These are phyloP conservation scores for Alternaria tenuissima DNA, from an alignment of 2,329 filamentous ascomycete genomes.

Conservation along the genomic window DNA sequence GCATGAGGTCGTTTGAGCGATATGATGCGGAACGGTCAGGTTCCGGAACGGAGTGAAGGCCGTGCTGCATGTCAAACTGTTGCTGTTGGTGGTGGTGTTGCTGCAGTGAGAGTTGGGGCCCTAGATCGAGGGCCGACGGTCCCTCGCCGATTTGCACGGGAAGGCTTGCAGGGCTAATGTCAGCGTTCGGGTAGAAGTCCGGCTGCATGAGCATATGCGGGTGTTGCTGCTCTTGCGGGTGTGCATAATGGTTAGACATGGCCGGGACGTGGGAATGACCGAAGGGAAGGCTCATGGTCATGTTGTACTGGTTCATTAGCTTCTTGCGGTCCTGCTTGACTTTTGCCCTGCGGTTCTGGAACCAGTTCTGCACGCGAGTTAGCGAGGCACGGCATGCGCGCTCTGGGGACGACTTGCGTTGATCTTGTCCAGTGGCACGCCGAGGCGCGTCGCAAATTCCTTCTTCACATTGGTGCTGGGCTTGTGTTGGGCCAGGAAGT, in stretches of 20 bases:
- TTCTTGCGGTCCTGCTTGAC: constrained; percentile 63
- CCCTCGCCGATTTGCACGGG: constrained; percentile 44
- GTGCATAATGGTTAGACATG: constrained; percentile 28
- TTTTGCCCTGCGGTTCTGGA: constrained; percentile 62
- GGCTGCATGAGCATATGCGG: constrained; percentile 39
- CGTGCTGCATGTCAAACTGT: constrained; percentile 46
- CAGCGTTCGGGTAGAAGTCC: constrained; percentile 41
- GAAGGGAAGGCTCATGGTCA: constrained; percentile 45
- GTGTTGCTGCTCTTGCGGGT: constrained; percentile 32
- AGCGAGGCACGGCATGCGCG: constrained; percentile 28
- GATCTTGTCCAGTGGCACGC: constrained; percentile 62
- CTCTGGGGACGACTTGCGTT: constrained; percentile 54
- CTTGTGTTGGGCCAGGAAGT: constrained; percentile 59
- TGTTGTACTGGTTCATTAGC: constrained; percentile 49
- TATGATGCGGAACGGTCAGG: constrained; percentile 37
- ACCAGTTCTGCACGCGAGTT: constrained; percentile 59
- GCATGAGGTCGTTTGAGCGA: constrained; percentile 46
- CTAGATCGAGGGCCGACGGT: constrained; percentile 43
- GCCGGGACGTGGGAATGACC: constrained; percentile 34
- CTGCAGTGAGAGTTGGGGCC: constrained; percentile 42
- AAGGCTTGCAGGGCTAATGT: constrained; percentile 47
- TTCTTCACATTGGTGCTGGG: constrained; percentile 61
- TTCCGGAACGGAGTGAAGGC: constrained; percentile 46
- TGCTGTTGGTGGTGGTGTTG: constrained; percentile 42
- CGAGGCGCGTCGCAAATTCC: constrained; percentile 57